Evolutionary conservation across 2,329 filamentous ascomycete genomes (phyloP).

Genomic region (Fusarium hostae): DNA sequence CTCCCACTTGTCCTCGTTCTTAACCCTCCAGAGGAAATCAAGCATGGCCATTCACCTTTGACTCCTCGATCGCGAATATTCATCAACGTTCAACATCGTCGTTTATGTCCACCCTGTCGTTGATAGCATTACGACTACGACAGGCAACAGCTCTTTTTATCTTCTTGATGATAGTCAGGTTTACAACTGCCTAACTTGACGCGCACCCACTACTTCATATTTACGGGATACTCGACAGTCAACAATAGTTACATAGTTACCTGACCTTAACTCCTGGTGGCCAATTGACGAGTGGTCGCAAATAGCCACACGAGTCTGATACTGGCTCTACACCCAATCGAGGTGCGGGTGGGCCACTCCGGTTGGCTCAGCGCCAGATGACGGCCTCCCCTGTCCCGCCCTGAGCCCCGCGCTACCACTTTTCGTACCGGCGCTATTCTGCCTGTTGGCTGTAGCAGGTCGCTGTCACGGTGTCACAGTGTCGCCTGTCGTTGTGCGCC

Average conservation of each 20-base stretch:
- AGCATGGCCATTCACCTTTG: not conserved
- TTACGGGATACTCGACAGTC: slow-evolving; percentile 3
- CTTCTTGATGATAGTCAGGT: not conserved
- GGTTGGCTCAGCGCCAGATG: slow-evolving; percentile 48
- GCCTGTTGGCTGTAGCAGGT: slow-evolving; percentile 34
- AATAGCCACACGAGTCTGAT: slow-evolving; percentile 28
- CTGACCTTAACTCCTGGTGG: slow-evolving; percentile 15
- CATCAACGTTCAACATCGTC: slow-evolving; percentile 5
- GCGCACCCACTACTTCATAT: not conserved
- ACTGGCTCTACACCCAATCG: slow-evolving; percentile 34
- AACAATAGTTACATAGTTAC: not conserved
- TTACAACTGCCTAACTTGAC: slow-evolving; percentile 17
- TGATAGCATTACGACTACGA: slow-evolving; percentile 22
- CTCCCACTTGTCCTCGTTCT: not conserved
- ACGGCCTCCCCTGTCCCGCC: slow-evolving; percentile 45
- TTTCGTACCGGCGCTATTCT: slow-evolving; percentile 40
- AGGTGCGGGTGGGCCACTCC: slow-evolving; percentile 43
- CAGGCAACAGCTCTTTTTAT: slow-evolving; percentile 38
- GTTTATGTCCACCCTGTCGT: slow-evolving; percentile 8
- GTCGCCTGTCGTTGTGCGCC: slow-evolving; percentile 43
- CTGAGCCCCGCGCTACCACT: slow-evolving; percentile 47
- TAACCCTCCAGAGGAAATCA: not conserved
- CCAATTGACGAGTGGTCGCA: slow-evolving; percentile 27
- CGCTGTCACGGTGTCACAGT: slow-evolving; percentile 41
- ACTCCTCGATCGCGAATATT: not conserved